These are phyloP conservation scores for Cucurbita argyrosperma DNA, from an alignment of 306 rosid genomes.

Conservation along the genomic window DNA sequence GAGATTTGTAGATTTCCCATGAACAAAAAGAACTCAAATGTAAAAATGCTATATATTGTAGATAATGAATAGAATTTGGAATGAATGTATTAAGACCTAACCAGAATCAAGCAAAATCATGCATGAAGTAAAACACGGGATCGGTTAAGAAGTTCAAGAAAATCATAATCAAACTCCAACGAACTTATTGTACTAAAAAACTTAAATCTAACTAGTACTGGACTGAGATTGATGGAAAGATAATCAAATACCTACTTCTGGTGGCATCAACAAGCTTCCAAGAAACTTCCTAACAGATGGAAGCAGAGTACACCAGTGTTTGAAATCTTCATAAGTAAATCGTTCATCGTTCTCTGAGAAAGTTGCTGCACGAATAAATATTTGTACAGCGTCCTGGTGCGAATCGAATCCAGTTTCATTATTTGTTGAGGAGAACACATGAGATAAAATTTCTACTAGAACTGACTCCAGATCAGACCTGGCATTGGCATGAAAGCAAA, in stretches of 20 bases:
- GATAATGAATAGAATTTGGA: neutral
- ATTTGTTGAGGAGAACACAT: constrained; percentile 24
- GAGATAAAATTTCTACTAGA: constrained; percentile 33
- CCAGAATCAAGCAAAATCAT: neutral
- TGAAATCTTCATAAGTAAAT: constrained; percentile 60
- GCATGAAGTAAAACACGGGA: neutral
- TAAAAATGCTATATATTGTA: too few species aligned
- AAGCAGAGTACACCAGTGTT: constrained; percentile 56
- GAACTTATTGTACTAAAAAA: neutral
- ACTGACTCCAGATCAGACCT: constrained; percentile 77
- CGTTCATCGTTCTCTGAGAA: constrained; percentile 35
- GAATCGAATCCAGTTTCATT: constrained; percentile 37
- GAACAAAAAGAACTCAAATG: neutral
- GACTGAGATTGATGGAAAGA: neutral
- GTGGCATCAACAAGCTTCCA: constrained; percentile 62
- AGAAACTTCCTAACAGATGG: constrained; percentile 73
- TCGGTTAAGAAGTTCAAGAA: neutral
- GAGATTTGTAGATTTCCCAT: neutral
- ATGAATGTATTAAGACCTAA: neutral
- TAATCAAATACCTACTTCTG: constrained; percentile 38
- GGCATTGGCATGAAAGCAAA: constrained; percentile 16
- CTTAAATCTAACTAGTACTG: neutral
- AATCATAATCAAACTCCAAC: neutral
- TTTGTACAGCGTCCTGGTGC: constrained; percentile 27
- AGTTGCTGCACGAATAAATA: constrained; percentile 51